A percentile compares a stretch with the other conserved stretches of the same genome.
Evolutionary conservation across 2,329 filamentous ascomycete species (phyloP).

Genomic region (Botryosphaeria agaves): DNA sequence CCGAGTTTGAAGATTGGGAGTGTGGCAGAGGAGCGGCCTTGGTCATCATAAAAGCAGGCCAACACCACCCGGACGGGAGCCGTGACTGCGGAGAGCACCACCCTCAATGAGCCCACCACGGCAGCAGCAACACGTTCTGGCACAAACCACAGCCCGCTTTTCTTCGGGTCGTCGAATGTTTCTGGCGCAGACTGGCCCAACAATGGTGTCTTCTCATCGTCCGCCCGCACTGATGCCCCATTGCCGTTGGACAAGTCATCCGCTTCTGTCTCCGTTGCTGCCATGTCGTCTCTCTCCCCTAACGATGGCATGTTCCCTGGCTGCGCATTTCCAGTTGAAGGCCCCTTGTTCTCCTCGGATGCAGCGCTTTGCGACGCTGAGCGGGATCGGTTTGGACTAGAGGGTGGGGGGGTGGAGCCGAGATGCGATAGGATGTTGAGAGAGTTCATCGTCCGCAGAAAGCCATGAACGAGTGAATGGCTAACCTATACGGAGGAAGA

Average conservation of each 20-base stretch:
- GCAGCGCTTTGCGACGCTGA: constrained; percentile 24
- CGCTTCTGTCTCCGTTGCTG: constrained; percentile 6
- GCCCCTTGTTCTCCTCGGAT: constrained; percentile 1
- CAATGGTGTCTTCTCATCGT: constrained; percentile 54
- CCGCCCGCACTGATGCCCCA: constrained; percentile 8
- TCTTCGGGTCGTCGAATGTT: constrained; percentile 15
- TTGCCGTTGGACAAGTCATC: constrained; percentile 16
- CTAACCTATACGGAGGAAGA: neutral
- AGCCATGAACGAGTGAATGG: constrained; percentile 24
- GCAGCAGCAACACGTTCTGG: constrained; percentile 54
- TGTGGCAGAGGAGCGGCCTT: constrained; percentile 64
- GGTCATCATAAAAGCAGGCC: constrained; percentile 65
- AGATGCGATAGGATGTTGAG: constrained; percentile 81
- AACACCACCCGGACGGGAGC: constrained; percentile 70
- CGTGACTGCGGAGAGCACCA: constrained; percentile 61
- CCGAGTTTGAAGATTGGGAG: constrained; percentile 50
- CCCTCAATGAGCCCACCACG: constrained; percentile 59
- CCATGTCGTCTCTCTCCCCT: constrained; percentile 1
- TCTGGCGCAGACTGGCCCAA: constrained; percentile 21
- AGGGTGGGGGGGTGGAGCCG: constrained; percentile 36
- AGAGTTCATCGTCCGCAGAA: constrained; percentile 70
- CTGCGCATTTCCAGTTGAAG: too few relatives aligned
- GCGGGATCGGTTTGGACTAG: constrained; percentile 33
- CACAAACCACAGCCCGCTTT: constrained; percentile 29
- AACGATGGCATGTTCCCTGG: too few relatives aligned